Conservation (phyloP, 306 rosid species). For the Senna tora region DNA sequence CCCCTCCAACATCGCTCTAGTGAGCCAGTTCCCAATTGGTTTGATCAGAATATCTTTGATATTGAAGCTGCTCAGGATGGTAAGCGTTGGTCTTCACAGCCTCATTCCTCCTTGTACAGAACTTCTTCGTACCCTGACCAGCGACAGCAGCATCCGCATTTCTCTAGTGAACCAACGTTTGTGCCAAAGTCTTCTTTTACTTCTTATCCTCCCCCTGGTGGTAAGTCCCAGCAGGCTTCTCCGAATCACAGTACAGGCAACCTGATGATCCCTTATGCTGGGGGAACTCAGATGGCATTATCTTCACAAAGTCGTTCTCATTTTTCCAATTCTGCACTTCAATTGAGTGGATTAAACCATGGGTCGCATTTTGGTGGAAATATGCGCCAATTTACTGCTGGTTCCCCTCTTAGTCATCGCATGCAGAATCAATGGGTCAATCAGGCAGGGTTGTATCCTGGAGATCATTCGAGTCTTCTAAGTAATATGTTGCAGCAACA, state of each 20-base stretch:
- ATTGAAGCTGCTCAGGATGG: slow-evolving; percentile 53
- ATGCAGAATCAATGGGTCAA: slow-evolving; percentile 51
- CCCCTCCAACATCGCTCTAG: slow-evolving; percentile 63
- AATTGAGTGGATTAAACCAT: slow-evolving; percentile 50
- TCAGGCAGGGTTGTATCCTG: slow-evolving; percentile 53
- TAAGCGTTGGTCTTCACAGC: slow-evolving; percentile 63
- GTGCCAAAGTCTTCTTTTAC: slow-evolving; percentile 56
- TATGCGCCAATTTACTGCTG: slow-evolving; percentile 47
- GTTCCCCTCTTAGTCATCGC: slow-evolving; percentile 54
- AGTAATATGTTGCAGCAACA: slow-evolving; percentile 85
- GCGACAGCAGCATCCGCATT: slow-evolving; percentile 52
- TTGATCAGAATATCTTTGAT: slow-evolving; percentile 50
- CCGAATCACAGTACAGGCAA: slow-evolving; percentile 51
- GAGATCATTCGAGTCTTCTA: slow-evolving; percentile 62
- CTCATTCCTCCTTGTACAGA: slow-evolving; percentile 55
- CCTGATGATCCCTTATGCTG: slow-evolving; percentile 45
- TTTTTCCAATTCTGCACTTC: slow-evolving; percentile 52
- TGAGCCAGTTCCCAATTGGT: slow-evolving; percentile 66
- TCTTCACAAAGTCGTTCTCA: slow-evolving; percentile 57
- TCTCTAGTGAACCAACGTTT: slow-evolving; percentile 56
- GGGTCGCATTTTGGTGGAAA: slow-evolving; percentile 53
- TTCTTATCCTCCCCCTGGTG: slow-evolving; percentile 65
- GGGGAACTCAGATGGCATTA: slow-evolving; percentile 51
- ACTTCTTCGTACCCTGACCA: slow-evolving; percentile 61
- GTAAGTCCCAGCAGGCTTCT: slow-evolving; percentile 52